Percentiles rank a stretch among this genome's conserved stretches.
phyloP scores from a whole-genome alignment of 306 rosid species.

The Cucurbita pepo region DNA sequence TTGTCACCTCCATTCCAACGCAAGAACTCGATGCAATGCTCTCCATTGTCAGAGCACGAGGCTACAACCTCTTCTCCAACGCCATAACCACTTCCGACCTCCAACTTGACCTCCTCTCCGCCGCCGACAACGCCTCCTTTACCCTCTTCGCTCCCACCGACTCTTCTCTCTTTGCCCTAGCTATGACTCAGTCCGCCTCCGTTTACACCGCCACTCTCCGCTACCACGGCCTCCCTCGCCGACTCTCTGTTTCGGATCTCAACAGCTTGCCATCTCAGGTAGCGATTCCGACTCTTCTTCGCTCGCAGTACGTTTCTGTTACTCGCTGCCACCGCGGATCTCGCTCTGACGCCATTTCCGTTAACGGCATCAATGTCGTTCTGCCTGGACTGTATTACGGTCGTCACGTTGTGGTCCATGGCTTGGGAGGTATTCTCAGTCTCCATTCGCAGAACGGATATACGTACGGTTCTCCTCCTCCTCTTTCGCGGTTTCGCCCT shows the following conservation, averaged over 20 bases:
- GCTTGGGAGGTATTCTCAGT: slow-evolving; percentile 14
- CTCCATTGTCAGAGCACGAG: slow-evolving; percentile 24
- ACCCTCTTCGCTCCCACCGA: slow-evolving; percentile 56
- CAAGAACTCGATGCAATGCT: slow-evolving; percentile 37
- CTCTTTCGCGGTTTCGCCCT: background rate
- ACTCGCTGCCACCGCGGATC: background rate
- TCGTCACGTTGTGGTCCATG: slow-evolving; percentile 13
- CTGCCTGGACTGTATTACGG: slow-evolving; percentile 12
- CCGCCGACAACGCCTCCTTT: slow-evolving; percentile 18
- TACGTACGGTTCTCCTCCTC: background rate
- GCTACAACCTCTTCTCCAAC: slow-evolving; percentile 52
- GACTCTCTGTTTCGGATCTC: slow-evolving; percentile 34
- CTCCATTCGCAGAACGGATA: background rate
- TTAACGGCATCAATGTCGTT: slow-evolving; percentile 21
- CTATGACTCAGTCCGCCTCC: slow-evolving; percentile 38
- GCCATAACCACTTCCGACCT: slow-evolving; percentile 55
- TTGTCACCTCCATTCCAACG: slow-evolving; percentile 7
- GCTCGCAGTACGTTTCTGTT: slow-evolving; percentile 10
- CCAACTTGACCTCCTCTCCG: slow-evolving; percentile 17
- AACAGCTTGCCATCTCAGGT: slow-evolving; percentile 14
- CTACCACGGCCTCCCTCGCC: slow-evolving; percentile 43
- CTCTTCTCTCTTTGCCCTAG: slow-evolving; percentile 44
- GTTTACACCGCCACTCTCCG: slow-evolving; percentile 40
- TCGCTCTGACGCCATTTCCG: background rate
- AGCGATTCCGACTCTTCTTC: slow-evolving; percentile 35